A percentile compares a stretch with the other conserved stretches of the same genome.
Conservation (phyloP, 805 yeast species). For the Tetrapisispora pingtungensis region DNA sequence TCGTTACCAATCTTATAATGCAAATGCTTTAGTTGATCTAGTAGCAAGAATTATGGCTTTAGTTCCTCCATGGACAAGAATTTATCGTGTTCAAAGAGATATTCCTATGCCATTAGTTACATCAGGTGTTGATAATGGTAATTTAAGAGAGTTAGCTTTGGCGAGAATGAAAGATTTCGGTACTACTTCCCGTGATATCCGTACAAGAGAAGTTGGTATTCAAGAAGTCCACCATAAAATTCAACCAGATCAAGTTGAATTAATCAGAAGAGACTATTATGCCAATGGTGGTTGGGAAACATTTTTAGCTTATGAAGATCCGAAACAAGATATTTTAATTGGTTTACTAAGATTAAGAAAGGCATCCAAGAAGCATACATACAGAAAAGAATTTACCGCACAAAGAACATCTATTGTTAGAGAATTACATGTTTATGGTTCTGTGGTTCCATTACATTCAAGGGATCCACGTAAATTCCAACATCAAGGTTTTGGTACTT, state of each 20-base stretch:
- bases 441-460: constrained; percentile 92
- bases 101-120: constrained; percentile 98
- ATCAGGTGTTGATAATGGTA: constrained; percentile 96
- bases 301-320: constrained; percentile 90
- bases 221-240: constrained; percentile 97
- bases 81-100: constrained; percentile 96
- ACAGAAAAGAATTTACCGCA: constrained; percentile 71
- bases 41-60: constrained; percentile 93
- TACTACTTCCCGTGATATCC: constrained; percentile 87
- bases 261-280: constrained; percentile 88
- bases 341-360: constrained; percentile 82
- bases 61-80: constrained; percentile 99
- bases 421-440: constrained; percentile 94
- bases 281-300: constrained; percentile 99
- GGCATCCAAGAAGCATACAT: constrained; percentile 82
- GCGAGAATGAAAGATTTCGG: constrained; percentile 99
- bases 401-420: constrained; percentile 93
- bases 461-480: constrained; percentile 97
- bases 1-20: constrained; percentile 85
- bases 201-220: constrained; percentile 97
- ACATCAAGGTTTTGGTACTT: constrained; percentile 97
- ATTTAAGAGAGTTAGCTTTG: constrained; percentile 84
- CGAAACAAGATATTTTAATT: constrained; percentile 88
- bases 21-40: constrained; percentile 84
- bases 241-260: constrained; percentile 92